These are phyloP conservation scores for Herpetospermum pedunculosum DNA, from an alignment of 306 rosid species.

Conservation along the genomic window DNA sequence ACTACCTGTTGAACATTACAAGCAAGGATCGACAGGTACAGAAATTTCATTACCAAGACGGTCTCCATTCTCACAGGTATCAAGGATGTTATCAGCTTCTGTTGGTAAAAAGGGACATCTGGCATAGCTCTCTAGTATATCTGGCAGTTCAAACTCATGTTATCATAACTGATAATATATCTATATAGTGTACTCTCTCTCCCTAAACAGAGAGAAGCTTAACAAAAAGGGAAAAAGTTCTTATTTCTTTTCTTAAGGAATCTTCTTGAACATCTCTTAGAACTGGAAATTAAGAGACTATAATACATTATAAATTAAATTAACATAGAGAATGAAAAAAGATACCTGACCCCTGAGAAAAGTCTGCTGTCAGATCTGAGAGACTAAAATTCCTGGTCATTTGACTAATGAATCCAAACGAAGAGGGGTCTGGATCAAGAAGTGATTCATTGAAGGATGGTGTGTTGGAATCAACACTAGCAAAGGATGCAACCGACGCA, in stretches of 20 bases:
- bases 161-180: not conserved
- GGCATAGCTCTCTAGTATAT: conserved; percentile 70
- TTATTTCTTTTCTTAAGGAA: not conserved
- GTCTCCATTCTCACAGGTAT: conserved; percentile 43
- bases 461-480: conserved; percentile 42
- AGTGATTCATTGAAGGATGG: conserved; percentile 43
- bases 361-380: conserved; percentile 68
- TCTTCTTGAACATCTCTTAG: not conserved
- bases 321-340: not conserved
- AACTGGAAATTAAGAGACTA: not conserved
- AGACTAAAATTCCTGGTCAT: conserved; percentile 78
- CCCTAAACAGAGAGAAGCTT: not conserved
- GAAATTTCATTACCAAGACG: conserved; percentile 46
- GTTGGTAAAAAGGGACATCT: conserved; percentile 60
- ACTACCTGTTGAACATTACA: conserved; percentile 10
- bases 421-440: conserved; percentile 42
- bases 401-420: conserved; percentile 63
- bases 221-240: not conserved
- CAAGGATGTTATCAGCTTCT: conserved; percentile 51
- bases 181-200: not conserved
- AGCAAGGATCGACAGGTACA: not conserved
- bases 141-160: conserved; percentile 22
- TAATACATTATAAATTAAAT: not conserved
- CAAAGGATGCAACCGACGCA: conserved; percentile 46
- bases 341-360: conserved; percentile 77